A percentile compares a stretch with the other conserved stretches of the same genome.
These are phyloP conservation scores for Spiraea crenata DNA, from an alignment of 331 rosid species.

Conservation along the genomic window DNA sequence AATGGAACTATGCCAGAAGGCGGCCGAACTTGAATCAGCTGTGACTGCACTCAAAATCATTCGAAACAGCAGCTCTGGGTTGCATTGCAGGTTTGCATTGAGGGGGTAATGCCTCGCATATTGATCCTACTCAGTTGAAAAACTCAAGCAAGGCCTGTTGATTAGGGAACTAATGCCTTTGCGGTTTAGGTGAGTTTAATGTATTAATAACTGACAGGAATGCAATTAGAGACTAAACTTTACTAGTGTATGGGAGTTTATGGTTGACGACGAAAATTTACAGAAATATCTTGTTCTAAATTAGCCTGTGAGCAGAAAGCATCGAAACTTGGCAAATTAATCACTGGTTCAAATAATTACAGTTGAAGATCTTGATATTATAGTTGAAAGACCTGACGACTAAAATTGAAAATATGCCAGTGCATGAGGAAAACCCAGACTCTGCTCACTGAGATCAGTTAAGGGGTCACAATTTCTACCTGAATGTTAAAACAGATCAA, in stretches of 20 bases:
- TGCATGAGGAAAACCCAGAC: not conserved
- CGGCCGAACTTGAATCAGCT: constrained; percentile 25
- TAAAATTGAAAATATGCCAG: no score
- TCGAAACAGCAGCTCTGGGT: not conserved
- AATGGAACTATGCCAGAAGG: constrained; percentile 36
- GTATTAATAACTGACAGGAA: constrained; percentile 13
- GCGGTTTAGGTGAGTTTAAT: constrained; percentile 25
- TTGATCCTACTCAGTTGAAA: not conserved
- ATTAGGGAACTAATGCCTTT: constrained; percentile 22
- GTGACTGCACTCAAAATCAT: not conserved
- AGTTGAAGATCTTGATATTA: no score
- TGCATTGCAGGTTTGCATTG: not conserved
- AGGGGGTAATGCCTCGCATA: not conserved
- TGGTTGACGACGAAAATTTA: not conserved
- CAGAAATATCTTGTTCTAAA: no score
- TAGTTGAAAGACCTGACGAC: no score
- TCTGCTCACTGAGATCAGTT: constrained; percentile 7
- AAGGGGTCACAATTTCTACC: not conserved
- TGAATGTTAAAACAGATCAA: constrained; percentile 9
- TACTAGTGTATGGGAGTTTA: not conserved
- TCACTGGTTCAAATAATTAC: no score
- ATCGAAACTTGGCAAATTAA: no score
- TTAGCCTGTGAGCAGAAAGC: not conserved
- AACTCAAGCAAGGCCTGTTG: constrained; percentile 2
- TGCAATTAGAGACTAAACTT: constrained; percentile 2